phyloP scores from a whole-genome alignment of 768 basidiomycete genomes.

The Hygrocybe punicea region DNA sequence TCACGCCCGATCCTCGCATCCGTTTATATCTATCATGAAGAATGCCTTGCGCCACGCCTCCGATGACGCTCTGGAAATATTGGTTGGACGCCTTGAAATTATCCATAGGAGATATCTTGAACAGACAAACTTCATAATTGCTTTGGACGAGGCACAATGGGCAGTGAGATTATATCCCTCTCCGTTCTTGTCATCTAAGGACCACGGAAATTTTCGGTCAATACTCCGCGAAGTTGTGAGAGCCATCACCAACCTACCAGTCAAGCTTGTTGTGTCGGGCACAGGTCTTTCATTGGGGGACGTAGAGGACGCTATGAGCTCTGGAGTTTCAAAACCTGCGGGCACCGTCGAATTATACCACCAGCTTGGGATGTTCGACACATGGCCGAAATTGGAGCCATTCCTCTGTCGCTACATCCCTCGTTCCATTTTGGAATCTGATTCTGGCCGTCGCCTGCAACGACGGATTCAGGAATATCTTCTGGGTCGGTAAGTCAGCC shows the following conservation, averaged over 20 bases:
- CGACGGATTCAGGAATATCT: constrained; percentile 7
- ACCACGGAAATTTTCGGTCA: constrained; percentile 14
- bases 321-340: constrained; percentile 16
- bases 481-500: constrained; percentile 3
- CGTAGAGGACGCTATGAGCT: constrained; percentile 7
- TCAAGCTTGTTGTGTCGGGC: constrained; percentile 10
- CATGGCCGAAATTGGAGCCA: constrained; percentile 12
- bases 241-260: no score
- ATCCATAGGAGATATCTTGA: no score
- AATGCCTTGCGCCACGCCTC: no score
- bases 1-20: no score
- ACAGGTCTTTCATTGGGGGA: constrained; percentile 14
- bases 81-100: no score
- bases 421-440: constrained; percentile 1
- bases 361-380: constrained; percentile 17
- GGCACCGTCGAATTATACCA: constrained; percentile 12
- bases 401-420: constrained; percentile 13
- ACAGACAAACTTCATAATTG: constrained; percentile 10
- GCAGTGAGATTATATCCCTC: constrained; percentile 13
- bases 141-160: constrained; percentile 12
- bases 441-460: constrained; percentile 3
- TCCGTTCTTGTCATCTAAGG: constrained; percentile 14
- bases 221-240: no score
- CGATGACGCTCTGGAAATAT: no score
- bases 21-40: no score